These are phyloP conservation scores for Usnea hakonensis DNA, from an alignment of 495 filamentous ascomycete species.

Conservation along the genomic window DNA sequence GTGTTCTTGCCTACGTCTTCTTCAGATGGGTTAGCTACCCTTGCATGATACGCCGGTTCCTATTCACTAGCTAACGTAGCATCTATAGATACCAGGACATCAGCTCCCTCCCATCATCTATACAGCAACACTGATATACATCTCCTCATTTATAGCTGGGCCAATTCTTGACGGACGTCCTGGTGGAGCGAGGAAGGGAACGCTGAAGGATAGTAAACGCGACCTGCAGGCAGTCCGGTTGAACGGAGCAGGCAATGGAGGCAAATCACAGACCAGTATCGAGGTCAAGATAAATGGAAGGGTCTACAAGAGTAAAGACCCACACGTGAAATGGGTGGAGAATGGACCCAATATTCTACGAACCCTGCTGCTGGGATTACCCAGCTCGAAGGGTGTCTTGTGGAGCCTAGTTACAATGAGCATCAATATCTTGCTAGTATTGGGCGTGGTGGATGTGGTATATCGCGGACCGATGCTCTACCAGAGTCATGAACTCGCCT, in stretches of 20 bases:
- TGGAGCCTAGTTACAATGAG: constrained; percentile 55
- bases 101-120: constrained; percentile 58
- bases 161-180: not conserved
- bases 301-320: constrained; percentile 27
- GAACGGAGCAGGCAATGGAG: constrained; percentile 6
- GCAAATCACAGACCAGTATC: constrained; percentile 2
- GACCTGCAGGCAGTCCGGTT: not conserved
- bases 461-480: constrained; percentile 61
- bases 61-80: constrained; percentile 23
- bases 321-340: constrained; percentile 17
- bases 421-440: constrained; percentile 60
- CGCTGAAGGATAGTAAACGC: not conserved
- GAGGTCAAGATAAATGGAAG: constrained; percentile 29
- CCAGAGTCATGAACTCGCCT: constrained; percentile 65
- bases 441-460: constrained; percentile 64
- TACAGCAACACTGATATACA: constrained; percentile 63
- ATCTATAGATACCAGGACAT: constrained; percentile 53
- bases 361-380: constrained; percentile 68
- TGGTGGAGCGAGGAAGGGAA: not conserved
- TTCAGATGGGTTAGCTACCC: constrained; percentile 67
- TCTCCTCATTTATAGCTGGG: constrained; percentile 51
- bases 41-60: constrained; percentile 1
- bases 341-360: constrained; percentile 37
- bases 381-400: constrained; percentile 51
- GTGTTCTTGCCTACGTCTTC: constrained; percentile 62